Evolutionary conservation across 2,329 filamentous ascomycete species (phyloP).

Genomic region (Pyricularia sp.): DNA sequence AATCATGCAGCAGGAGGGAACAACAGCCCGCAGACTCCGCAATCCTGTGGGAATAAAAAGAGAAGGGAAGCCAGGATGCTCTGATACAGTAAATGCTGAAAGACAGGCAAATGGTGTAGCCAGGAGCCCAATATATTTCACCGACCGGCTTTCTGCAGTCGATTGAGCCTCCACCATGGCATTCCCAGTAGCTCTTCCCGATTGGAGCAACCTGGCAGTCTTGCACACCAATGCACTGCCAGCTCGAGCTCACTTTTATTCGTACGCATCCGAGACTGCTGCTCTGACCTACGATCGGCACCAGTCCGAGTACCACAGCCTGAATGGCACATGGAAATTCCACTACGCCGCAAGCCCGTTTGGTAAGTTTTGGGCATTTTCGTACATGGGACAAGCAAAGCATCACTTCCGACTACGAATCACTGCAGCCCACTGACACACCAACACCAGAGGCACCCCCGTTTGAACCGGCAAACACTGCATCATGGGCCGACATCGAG

Average conservation of each 20-base stretch:
- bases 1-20: neutral
- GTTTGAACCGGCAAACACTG: constrained; percentile 11
- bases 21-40: neutral
- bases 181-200: constrained; percentile 23
- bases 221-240: constrained; percentile 48
- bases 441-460: constrained; percentile 12
- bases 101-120: too few species aligned
- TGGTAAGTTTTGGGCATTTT: constrained; percentile 18
- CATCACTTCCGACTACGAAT: neutral
- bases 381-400: neutral
- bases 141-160: neutral
- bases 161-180: neutral
- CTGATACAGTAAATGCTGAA: neutral
- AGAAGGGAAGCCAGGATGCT: neutral
- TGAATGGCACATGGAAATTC: constrained; percentile 43
- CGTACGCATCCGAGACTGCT: constrained; percentile 35
- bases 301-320: constrained; percentile 23
- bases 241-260: constrained; percentile 44
- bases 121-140: neutral
- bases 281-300: constrained; percentile 32
- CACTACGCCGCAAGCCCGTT: constrained; percentile 28
- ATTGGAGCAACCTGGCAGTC: constrained; percentile 51
- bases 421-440: neutral
- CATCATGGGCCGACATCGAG: constrained; percentile 40
- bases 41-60: neutral